Evolutionary conservation across 768 basidiomycete species (phyloP), one percentile per base, ranked within the genome.

Genomic region (Russula sp.): DNA sequence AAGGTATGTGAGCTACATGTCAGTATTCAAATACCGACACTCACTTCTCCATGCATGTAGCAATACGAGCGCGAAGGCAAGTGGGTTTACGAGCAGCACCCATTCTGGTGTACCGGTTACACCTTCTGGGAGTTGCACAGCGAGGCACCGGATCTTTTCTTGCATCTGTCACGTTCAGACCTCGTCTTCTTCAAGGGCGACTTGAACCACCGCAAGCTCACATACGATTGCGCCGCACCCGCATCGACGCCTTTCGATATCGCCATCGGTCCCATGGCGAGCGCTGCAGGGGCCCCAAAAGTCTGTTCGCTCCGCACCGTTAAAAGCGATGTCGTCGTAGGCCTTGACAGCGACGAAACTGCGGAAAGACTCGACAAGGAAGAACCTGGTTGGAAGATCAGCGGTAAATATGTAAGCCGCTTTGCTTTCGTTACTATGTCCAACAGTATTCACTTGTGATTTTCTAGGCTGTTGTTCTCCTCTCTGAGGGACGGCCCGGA

Each of bases 21-120:
- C 18, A 20, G 14, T 31, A 20, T 49, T 22, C 20, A 34, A 32
- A 44, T 18, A 31, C 6, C 20, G 16, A 35, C 32, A 27, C 40
- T 64, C 35, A 70, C 61, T 52, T 45, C 66, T 37, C 20, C 7
- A 37, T 45, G 56, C 54, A n/a, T 37, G 8, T 70, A 91, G 89
- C 82, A 93, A 84, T 97, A 97, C 72, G 92, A 92, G 75, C 88
- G 82, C 71, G 88, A 96, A 71, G 91, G 92, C 42, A 91, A 84
- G 77, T 96, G 92, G 91, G 84, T 92, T 37, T 96, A 95, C 73
- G 94, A 97, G 74, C 89, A 93, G 70, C 92, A 94, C 69, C 88
- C 91, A 10, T 94, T 91, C 80, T 94, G 91, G 91, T 94, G 91
- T 73, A 91, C 92, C n/a, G 94, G 94, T 6, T 95, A 91, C 77